A percentile compares a stretch with the other conserved stretches of the same genome.
These are phyloP conservation scores for Emydomyces testavorans DNA, from an alignment of 2,329 filamentous ascomycete genomes.

Conservation along the genomic window DNA sequence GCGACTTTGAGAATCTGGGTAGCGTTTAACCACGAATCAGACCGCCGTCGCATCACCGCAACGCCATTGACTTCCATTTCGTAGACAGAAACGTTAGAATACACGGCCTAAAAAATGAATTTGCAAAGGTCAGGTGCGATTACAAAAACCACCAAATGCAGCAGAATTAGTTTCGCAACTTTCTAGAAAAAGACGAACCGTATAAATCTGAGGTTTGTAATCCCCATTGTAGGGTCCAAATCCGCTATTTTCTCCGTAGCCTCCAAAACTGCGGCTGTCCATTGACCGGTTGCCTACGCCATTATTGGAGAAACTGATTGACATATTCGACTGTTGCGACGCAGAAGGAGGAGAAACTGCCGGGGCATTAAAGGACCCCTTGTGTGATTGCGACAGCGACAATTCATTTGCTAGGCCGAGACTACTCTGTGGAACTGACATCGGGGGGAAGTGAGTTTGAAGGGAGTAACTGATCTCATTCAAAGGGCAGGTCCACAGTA, in stretches of 20 bases:
- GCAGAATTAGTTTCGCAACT: neutral
- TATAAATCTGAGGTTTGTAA: conserved; percentile 39
- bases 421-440: conserved; percentile 33
- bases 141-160: conserved; percentile 1
- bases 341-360: conserved; percentile 35
- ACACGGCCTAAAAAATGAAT: conserved; percentile 15
- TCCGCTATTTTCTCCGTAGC: conserved; percentile 33
- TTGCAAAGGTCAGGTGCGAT: too few relatives aligned
- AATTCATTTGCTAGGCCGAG: conserved; percentile 30
- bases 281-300: conserved; percentile 25
- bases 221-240: conserved; percentile 30
- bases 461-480: neutral
- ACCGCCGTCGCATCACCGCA: conserved; percentile 88
- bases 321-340: conserved; percentile 35
- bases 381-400: conserved; percentile 31
- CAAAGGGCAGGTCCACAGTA: neutral
- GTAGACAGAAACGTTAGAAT: conserved; percentile 73
- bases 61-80: conserved; percentile 95
- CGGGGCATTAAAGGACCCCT: conserved; percentile 35
- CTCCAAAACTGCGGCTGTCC: conserved; percentile 27
- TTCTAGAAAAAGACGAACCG: conserved; percentile 23
- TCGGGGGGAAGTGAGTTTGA: conserved; percentile 16
- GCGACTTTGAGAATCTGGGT: conserved; percentile 97
- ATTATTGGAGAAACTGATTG: conserved; percentile 30
- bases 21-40: conserved; percentile 93